phyloP scores from a whole-genome alignment of 129 eudicot species.

The Escallonia herrerae region DNA sequence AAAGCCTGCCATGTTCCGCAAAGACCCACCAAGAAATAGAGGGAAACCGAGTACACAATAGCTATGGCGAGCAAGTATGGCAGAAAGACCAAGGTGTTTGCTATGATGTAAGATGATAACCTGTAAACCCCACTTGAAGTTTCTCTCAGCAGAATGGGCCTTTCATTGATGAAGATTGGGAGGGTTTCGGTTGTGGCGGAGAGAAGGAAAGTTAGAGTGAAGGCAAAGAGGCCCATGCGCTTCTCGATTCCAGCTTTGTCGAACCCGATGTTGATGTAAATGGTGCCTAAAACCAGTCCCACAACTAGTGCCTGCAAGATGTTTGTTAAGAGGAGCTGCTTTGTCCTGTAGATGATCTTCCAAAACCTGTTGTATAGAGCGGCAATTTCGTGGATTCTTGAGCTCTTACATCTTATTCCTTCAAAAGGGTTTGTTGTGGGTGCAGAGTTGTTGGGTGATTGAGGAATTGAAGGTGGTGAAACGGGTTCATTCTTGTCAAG shows the following conservation, averaged over 20 bases:
- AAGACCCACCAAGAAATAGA: slow-evolving; percentile 80
- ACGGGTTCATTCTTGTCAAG: slow-evolving; percentile 23
- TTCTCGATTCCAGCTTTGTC: slow-evolving; percentile 72
- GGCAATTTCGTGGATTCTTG: slow-evolving; percentile 62
- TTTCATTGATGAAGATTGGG: slow-evolving; percentile 83
- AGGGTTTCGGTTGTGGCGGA: slow-evolving; percentile 93
- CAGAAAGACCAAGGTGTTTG: slow-evolving; percentile 84
- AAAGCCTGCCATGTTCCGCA: slow-evolving; percentile 79
- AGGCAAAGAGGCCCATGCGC: slow-evolving; percentile 80
- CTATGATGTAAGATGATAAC: slow-evolving; percentile 64
- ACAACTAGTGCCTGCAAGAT: slow-evolving; percentile 77
- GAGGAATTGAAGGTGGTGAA: background rate
- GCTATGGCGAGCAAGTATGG: slow-evolving; percentile 77
- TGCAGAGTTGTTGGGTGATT: slow-evolving; percentile 4
- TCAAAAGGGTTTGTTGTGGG: background rate
- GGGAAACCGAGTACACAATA: slow-evolving; percentile 58
- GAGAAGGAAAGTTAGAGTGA: slow-evolving; percentile 86
- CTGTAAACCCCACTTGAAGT: slow-evolving; percentile 93
- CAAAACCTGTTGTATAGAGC: slow-evolving; percentile 54
- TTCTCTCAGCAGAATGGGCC: slow-evolving; percentile 82
- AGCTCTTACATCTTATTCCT: slow-evolving; percentile 44
- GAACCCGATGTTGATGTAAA: slow-evolving; percentile 75
- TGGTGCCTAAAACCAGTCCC: slow-evolving; percentile 83
- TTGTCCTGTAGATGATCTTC: slow-evolving; percentile 80
- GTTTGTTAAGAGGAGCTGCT: slow-evolving; percentile 73